Percentiles rank a stretch among this genome's conserved stretches.
These are phyloP conservation scores for Coniochaeta sp. DNA, from an alignment of 2,329 filamentous ascomycete species.

Conservation along the genomic window DNA sequence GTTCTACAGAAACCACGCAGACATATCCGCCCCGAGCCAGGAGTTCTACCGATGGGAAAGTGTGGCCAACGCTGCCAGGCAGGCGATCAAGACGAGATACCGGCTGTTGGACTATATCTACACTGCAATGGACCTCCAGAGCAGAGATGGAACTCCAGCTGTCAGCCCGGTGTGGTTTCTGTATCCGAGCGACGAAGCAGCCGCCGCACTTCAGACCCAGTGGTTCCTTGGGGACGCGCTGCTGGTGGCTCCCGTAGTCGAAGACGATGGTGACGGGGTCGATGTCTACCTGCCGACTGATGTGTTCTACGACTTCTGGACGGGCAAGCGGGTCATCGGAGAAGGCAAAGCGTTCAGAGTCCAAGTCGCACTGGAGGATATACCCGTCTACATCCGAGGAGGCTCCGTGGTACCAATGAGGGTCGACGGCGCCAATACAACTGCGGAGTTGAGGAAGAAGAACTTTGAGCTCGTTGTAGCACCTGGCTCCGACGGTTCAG, in stretches of 20 bases:
- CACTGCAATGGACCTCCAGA: constrained; percentile 58
- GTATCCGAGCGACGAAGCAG: constrained; percentile 43
- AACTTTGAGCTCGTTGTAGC: constrained; percentile 43
- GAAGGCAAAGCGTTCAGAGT: constrained; percentile 19
- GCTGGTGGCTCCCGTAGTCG: constrained; percentile 14
- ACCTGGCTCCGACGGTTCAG: constrained; percentile 37
- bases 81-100: constrained; percentile 64
- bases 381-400: constrained; percentile 57
- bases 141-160: constrained; percentile 55
- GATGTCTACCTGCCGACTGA: constrained; percentile 12
- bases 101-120: constrained; percentile 68
- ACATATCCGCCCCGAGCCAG: constrained; percentile 37
- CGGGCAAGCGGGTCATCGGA: constrained; percentile 33
- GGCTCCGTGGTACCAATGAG: constrained; percentile 55
- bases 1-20: constrained; percentile 66
- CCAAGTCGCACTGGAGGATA: constrained; percentile 21
- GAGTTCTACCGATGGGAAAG: constrained; percentile 63
- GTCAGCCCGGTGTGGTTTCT: constrained; percentile 63
- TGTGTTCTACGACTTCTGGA: constrained; percentile 44
- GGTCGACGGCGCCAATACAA: constrained; percentile 40
- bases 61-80: constrained; percentile 52
- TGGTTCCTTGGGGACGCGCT: constrained; percentile 49
- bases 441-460: constrained; percentile 36
- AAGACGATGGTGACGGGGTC: constrained; percentile 11
- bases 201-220: constrained; percentile 31